Evolutionary conservation across 768 basidiomycete genomes (phyloP).

Genomic region (Auricularia heimuer): DNA sequence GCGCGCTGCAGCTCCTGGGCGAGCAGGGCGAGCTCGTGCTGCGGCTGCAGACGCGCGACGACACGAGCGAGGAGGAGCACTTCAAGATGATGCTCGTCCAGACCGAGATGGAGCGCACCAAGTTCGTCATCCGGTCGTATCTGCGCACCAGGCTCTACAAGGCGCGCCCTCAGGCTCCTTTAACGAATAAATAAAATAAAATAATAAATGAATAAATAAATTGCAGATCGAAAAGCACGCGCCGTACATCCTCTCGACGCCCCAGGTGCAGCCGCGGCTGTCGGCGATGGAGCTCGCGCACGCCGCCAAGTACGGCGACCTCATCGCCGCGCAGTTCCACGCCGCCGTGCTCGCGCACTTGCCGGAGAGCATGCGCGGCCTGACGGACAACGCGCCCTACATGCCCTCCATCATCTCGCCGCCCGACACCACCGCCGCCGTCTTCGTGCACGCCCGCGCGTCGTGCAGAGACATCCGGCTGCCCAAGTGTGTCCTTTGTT

Average conservation of each 20-base stretch:
- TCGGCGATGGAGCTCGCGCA: conserved; percentile 77
- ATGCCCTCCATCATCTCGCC: neutral
- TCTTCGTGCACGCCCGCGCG: neutral
- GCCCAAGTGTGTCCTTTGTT: neutral
- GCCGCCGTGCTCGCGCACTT: conserved; percentile 75
- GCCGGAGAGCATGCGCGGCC: conserved; percentile 62
- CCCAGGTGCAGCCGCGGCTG: conserved; percentile 63
- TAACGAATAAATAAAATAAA: neutral
- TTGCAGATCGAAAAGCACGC: conserved; percentile 81
- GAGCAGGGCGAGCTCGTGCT: conserved; percentile 73
- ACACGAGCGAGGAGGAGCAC: conserved; percentile 86
- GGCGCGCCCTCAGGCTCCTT: conserved; percentile 30
- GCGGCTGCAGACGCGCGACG: conserved; percentile 64
- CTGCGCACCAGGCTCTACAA: conserved; percentile 79
- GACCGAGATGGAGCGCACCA: conserved; percentile 89
- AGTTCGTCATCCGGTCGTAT: conserved; percentile 85
- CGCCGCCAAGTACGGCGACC: conserved; percentile 68
- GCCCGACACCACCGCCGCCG: neutral
- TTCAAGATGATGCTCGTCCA: conserved; percentile 88
- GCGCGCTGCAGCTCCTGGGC: conserved; percentile 64
- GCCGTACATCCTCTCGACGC: conserved; percentile 62
- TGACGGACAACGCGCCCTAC: conserved; percentile 50
- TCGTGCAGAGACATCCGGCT: neutral
- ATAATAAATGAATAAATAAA: neutral
- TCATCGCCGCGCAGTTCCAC: conserved; percentile 70